A percentile compares a stretch with the other conserved stretches of the same genome.
Conservation (phyloP, 176 grass and related monocot genomes). For the Paspalum notatum region DNA sequence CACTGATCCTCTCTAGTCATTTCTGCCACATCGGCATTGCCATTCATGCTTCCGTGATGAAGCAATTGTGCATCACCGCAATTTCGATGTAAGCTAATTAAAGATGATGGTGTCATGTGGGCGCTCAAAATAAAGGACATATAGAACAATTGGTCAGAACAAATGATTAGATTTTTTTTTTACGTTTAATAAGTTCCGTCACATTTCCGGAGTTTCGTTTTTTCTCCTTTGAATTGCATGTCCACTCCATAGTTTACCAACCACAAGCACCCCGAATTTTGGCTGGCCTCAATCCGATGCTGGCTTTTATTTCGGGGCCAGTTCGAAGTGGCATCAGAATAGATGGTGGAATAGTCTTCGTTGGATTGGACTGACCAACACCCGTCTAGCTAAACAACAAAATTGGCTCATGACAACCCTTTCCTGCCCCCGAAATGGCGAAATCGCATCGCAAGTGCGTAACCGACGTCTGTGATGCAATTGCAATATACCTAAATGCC, state of each 20-base stretch:
- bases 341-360: too few relatives aligned
- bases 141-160: neutral
- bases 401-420: too few relatives aligned
- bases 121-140: slow-evolving; percentile 39
- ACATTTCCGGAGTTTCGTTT: neutral
- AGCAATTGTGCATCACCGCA: neutral
- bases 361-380: too few relatives aligned
- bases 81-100: slow-evolving; percentile 6
- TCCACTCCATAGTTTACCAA: neutral
- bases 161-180: neutral
- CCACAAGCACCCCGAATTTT: too few relatives aligned
- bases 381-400: too few relatives aligned
- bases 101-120: slow-evolving; percentile 22
- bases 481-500: too few relatives aligned
- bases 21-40: slow-evolving; percentile 28
- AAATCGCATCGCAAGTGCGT: too few relatives aligned
- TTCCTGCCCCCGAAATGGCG: too few relatives aligned
- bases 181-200: neutral
- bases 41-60: slow-evolving; percentile 14
- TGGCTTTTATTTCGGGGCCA: too few relatives aligned
- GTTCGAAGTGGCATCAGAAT: too few relatives aligned
- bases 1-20: neutral
- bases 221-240: neutral
- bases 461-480: too few relatives aligned
- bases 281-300: too few relatives aligned